A percentile compares a stretch with the other conserved stretches of the same genome.
These are phyloP conservation scores for Coniochaeta pulveracea DNA, from an alignment of 2,329 filamentous ascomycete genomes.

Conservation along the genomic window DNA sequence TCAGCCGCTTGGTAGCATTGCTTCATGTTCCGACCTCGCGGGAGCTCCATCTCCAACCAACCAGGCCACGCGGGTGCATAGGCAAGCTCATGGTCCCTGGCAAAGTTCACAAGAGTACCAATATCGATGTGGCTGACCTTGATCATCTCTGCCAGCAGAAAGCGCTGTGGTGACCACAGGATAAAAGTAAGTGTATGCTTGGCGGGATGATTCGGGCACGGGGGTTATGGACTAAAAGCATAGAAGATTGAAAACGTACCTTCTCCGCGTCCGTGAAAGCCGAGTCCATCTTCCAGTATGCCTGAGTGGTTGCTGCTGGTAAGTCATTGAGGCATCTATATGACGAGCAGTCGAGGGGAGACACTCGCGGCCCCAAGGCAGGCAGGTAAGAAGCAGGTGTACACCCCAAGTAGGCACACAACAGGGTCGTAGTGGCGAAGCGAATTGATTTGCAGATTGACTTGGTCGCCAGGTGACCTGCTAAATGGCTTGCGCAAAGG, in stretches of 20 bases:
- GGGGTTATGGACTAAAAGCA: neutral
- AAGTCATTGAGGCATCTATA: slow-evolving; percentile 12
- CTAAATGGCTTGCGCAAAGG: too few species aligned
- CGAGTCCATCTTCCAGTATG: slow-evolving; percentile 31
- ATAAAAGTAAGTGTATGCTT: slow-evolving; percentile 5
- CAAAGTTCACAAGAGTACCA: slow-evolving; percentile 31
- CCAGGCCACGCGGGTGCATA: too few species aligned
- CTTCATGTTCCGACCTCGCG: slow-evolving; percentile 23
- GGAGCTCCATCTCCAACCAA: slow-evolving; percentile 23
- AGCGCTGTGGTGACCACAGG: slow-evolving; percentile 30
- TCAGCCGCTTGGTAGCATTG: slow-evolving; percentile 21
- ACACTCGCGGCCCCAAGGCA: slow-evolving; percentile 12
- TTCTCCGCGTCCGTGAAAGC: slow-evolving; percentile 40
- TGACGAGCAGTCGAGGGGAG: slow-evolving; percentile 9
- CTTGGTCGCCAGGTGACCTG: neutral
- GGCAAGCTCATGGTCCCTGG: slow-evolving; percentile 21
- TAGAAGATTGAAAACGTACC: slow-evolving; percentile 24
- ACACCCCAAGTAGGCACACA: neutral
- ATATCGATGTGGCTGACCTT: slow-evolving; percentile 41
- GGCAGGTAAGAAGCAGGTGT: neutral
- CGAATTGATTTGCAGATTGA: slow-evolving; percentile 6
- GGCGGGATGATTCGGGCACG: slow-evolving; percentile 5
- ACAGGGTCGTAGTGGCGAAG: slow-evolving; percentile 14
- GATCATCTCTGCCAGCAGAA: slow-evolving; percentile 46
- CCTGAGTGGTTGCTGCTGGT: slow-evolving; percentile 7